phyloP scores from a whole-genome alignment of 176 grass and related monocot genomes.

The Carex kokanica region DNA sequence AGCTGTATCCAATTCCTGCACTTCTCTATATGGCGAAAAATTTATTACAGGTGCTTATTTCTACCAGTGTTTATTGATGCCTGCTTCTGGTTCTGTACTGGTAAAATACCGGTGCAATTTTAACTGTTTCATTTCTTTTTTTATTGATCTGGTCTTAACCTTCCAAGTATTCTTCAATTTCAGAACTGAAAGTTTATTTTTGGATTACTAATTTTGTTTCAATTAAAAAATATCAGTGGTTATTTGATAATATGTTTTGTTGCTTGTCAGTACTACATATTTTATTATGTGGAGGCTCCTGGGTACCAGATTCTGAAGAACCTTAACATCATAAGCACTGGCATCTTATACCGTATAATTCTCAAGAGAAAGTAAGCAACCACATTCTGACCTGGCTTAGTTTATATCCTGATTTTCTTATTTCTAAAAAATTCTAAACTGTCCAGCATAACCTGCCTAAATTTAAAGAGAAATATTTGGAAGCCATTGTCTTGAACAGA shows the following conservation, averaged over 20 bases:
- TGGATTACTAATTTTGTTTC: neutral
- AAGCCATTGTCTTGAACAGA: neutral
- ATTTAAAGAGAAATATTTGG: neutral
- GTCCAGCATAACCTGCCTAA: neutral
- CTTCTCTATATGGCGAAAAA: slow-evolving; percentile 84
- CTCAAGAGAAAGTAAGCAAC: slow-evolving; percentile 81
- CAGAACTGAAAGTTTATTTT: neutral
- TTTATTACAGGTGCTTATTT: slow-evolving; percentile 63
- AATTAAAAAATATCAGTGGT: neutral
- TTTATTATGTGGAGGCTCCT: slow-evolving; percentile 83
- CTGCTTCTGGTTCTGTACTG: neutral
- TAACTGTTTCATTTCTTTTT: neutral
- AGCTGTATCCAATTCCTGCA: slow-evolving; percentile 82
- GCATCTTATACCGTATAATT: slow-evolving; percentile 79
- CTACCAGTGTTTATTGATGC: slow-evolving; percentile 8
- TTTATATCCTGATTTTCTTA: neutral
- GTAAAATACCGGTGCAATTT: neutral
- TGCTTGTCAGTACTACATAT: slow-evolving; percentile 84
- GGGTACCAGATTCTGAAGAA: slow-evolving; percentile 99
- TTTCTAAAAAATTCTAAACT: neutral
- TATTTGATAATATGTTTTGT: neutral
- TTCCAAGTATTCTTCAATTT: slow-evolving; percentile 26
- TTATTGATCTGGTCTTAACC: neutral
- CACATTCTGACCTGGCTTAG: slow-evolving; percentile 9
- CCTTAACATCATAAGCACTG: slow-evolving; percentile 93